These are phyloP conservation scores for Penicillium crustosum DNA, from an alignment of 2,329 filamentous ascomycete genomes.

Conservation along the genomic window DNA sequence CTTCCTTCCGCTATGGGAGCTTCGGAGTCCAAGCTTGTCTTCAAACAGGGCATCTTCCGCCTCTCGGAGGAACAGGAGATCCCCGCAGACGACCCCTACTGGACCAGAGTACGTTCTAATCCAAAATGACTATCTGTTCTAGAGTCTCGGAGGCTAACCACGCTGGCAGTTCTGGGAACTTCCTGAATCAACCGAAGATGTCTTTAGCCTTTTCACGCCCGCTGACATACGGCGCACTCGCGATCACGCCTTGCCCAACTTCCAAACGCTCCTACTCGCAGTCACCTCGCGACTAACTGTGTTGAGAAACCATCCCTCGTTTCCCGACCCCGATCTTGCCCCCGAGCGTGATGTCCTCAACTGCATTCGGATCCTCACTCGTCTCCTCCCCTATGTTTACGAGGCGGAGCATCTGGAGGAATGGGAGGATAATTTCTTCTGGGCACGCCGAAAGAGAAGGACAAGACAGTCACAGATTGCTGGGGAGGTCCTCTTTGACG, in stretches of 20 bases:
- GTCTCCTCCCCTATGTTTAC: slow-evolving; percentile 86
- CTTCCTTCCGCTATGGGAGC: slow-evolving; percentile 71
- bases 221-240: slow-evolving; percentile 84
- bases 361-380: slow-evolving; percentile 86
- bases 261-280: slow-evolving; percentile 83
- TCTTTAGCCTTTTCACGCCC: slow-evolving; percentile 92
- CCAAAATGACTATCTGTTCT: not conserved
- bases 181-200: slow-evolving; percentile 90
- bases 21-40: slow-evolving; percentile 97
- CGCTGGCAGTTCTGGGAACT: slow-evolving; percentile 84
- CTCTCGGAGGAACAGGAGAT: slow-evolving; percentile 91
- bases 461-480: slow-evolving; percentile 66
- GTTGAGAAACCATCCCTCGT: slow-evolving; percentile 84
- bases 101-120: slow-evolving; percentile 71
- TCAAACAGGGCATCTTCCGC: slow-evolving; percentile 97
- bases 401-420: slow-evolving; percentile 77
- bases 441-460: slow-evolving; percentile 71
- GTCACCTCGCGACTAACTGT: slow-evolving; percentile 79
- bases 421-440: slow-evolving; percentile 96
- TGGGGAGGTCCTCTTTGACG: slow-evolving; percentile 82
- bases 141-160: slow-evolving; percentile 20
- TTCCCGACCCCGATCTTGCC: slow-evolving; percentile 81
- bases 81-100: slow-evolving; percentile 83
- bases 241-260: slow-evolving; percentile 79
- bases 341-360: slow-evolving; percentile 87